A percentile compares a stretch with the other conserved stretches of the same genome.
phyloP scores from a whole-genome alignment of 768 basidiomycete genomes.

The Lactifluus piperatus region DNA sequence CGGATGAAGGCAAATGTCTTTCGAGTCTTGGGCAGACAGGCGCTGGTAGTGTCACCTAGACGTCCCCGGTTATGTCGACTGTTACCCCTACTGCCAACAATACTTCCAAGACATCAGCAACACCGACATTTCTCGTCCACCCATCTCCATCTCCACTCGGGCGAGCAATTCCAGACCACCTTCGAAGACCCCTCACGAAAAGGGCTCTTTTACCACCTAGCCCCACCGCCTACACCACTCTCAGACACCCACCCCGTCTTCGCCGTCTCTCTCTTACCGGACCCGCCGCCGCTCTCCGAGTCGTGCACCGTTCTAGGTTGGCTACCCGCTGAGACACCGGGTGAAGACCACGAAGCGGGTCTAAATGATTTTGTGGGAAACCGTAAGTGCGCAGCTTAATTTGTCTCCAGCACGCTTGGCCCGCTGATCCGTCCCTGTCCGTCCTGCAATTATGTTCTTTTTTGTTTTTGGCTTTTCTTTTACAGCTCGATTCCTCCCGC shows the following conservation, averaged over 20 bases:
- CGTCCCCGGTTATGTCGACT: not conserved
- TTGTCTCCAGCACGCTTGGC: not conserved
- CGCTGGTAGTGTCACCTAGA: not conserved
- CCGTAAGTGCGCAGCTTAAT: slow-evolving; percentile 35
- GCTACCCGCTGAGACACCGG: slow-evolving; percentile 19
- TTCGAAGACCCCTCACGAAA: slow-evolving; percentile 17
- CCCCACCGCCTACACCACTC: slow-evolving; percentile 10
- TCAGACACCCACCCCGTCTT: slow-evolving; percentile 13
- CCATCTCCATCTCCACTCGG: not conserved
- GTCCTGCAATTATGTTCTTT: not conserved
- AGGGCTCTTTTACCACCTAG: slow-evolving; percentile 19
- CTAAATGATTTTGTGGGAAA: slow-evolving; percentile 69
- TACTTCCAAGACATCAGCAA: not conserved
- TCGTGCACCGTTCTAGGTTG: slow-evolving; percentile 18
- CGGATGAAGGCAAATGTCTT: slow-evolving; percentile 1
- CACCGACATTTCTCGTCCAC: slow-evolving; percentile 1
- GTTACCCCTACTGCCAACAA: not conserved
- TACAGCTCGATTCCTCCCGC: not conserved
- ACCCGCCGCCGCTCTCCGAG: slow-evolving; percentile 10
- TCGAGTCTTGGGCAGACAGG: slow-evolving; percentile 19
- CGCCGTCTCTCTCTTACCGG: slow-evolving; percentile 15
- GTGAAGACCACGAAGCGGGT: slow-evolving; percentile 36
- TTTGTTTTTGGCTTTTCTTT: not conserved
- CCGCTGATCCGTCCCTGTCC: not conserved
- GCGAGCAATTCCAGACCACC: not conserved